A percentile compares a stretch with the other conserved stretches of the same genome.
These are phyloP conservation scores for Apiotrichum montevideense DNA, from an alignment of 1,284 basidiomycete genomes.

Conservation along the genomic window DNA sequence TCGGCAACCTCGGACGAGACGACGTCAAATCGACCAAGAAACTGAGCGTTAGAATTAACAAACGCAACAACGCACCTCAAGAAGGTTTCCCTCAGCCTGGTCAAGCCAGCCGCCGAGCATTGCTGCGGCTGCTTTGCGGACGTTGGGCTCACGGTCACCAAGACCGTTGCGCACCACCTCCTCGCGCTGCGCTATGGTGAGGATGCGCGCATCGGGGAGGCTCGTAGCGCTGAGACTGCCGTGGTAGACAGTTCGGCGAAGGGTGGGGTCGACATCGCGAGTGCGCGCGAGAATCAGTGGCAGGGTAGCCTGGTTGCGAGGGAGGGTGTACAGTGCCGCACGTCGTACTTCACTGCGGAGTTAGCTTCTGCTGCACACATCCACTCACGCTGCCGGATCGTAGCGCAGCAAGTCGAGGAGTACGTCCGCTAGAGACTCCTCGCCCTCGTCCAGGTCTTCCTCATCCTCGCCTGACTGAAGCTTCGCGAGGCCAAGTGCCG, in stretches of 20 bases:
- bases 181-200: slow-evolving; percentile 72
- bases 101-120: slow-evolving; percentile 75
- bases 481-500: slow-evolving; percentile 76
- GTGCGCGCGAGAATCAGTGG: slow-evolving; percentile 69
- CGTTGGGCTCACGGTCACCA: slow-evolving; percentile 78
- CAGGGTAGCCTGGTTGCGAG: slow-evolving; percentile 58
- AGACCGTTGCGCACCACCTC: slow-evolving; percentile 72
- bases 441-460: slow-evolving; percentile 59
- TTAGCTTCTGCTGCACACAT: background rate
- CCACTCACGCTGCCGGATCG: slow-evolving; percentile 70
- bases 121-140: slow-evolving; percentile 69
- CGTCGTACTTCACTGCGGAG: slow-evolving; percentile 75
- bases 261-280: slow-evolving; percentile 75
- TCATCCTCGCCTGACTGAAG: slow-evolving; percentile 71
- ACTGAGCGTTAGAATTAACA: slow-evolving; percentile 39
- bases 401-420: slow-evolving; percentile 67
- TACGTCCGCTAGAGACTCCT: slow-evolving; percentile 60
- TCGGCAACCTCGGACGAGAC: slow-evolving; percentile 56
- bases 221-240: slow-evolving; percentile 53
- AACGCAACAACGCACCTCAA: slow-evolving; percentile 39
- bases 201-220: slow-evolving; percentile 60
- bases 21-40: slow-evolving; percentile 62
- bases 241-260: slow-evolving; percentile 75
- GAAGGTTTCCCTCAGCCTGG: slow-evolving; percentile 51
- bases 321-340: slow-evolving; percentile 73